Evolutionary conservation across 106 monocot species (phyloP).

Genomic region (Dendrobium officinale): DNA sequence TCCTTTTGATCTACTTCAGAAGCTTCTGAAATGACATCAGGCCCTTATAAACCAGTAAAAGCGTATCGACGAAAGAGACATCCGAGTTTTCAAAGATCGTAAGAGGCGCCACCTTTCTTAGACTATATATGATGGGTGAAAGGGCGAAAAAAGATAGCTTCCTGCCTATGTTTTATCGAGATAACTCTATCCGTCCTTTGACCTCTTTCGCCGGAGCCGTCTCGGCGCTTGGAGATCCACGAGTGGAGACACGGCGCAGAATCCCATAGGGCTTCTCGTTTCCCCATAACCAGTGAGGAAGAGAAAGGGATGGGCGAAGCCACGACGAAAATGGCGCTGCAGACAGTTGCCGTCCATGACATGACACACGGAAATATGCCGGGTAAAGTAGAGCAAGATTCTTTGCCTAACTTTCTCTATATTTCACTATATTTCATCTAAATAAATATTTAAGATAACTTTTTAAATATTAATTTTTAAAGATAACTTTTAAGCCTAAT

Average conservation of each 20-base stretch:
- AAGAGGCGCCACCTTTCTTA: not conserved
- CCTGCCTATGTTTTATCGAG: not conserved
- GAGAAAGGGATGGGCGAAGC: constrained; percentile 1
- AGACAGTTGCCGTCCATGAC: not conserved
- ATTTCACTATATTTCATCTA: too few species aligned
- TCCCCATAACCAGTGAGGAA: not conserved
- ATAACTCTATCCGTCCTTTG: not conserved
- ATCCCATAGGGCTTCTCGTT: constrained; percentile 4
- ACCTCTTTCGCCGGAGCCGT: not conserved
- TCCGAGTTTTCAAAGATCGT: not conserved
- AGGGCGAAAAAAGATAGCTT: not conserved
- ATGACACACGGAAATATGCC: not conserved
- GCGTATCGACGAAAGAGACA: not conserved
- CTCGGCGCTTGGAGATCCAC: not conserved
- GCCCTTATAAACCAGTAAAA: not conserved
- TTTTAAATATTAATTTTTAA: too few species aligned
- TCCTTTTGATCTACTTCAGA: not conserved
- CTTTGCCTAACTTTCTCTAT: not conserved
- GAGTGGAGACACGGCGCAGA: not conserved
- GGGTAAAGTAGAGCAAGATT: not conserved
- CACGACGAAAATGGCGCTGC: constrained; percentile 1
- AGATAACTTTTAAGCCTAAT: too few species aligned
- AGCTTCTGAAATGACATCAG: not conserved
- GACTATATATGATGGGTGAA: not conserved
- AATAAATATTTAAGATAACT: too few species aligned